Evolutionary conservation across 78 protist genomes (phyloP).

Genomic region (Reticulomyxa filosa): DNA sequence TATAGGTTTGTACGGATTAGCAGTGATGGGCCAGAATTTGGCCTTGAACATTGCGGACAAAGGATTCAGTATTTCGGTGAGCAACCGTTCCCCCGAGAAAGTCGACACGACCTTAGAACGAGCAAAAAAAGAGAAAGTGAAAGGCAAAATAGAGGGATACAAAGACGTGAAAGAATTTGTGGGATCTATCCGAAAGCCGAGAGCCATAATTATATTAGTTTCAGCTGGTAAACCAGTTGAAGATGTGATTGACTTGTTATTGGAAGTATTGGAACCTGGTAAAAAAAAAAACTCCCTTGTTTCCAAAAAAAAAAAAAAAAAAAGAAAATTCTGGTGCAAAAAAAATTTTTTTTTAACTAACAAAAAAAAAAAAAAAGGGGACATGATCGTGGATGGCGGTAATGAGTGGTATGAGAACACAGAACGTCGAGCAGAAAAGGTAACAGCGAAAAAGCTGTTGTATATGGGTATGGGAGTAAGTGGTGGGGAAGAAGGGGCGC

Average conservation of each 20-base stretch:
- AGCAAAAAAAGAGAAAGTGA: slow-evolving; percentile 11
- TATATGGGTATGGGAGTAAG: slow-evolving; percentile 80
- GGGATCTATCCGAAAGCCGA: slow-evolving; percentile 42
- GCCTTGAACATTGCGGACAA: slow-evolving; percentile 68
- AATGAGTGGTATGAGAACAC: slow-evolving; percentile 61
- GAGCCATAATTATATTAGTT: slow-evolving; percentile 64
- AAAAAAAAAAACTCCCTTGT: too few relatives aligned
- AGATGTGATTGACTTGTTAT: too few relatives aligned
- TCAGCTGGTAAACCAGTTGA: slow-evolving; percentile 63
- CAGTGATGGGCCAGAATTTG: slow-evolving; percentile 90
- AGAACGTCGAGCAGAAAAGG: slow-evolving; percentile 34
- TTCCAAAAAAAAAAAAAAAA: too few relatives aligned
- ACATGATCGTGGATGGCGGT: slow-evolving; percentile 54
- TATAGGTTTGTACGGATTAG: slow-evolving; percentile 58
- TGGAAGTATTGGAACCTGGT: too few relatives aligned
- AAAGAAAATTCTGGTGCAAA: too few relatives aligned
- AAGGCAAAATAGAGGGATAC: slow-evolving; percentile 26
- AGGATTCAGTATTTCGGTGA: slow-evolving; percentile 50
- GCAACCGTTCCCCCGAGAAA: slow-evolving; percentile 34
- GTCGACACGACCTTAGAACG: neutral
- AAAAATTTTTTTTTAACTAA: too few relatives aligned
- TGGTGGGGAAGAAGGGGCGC: slow-evolving; percentile 95
- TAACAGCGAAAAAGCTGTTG: slow-evolving; percentile 35
- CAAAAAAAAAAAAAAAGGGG: slow-evolving; percentile 13
- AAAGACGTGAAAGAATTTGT: slow-evolving; percentile 41